Percentiles rank a stretch among this genome's conserved stretches.
These are phyloP conservation scores for Fusarium agapanthi DNA, from an alignment of 2,329 filamentous ascomycete species.

Conservation along the genomic window DNA sequence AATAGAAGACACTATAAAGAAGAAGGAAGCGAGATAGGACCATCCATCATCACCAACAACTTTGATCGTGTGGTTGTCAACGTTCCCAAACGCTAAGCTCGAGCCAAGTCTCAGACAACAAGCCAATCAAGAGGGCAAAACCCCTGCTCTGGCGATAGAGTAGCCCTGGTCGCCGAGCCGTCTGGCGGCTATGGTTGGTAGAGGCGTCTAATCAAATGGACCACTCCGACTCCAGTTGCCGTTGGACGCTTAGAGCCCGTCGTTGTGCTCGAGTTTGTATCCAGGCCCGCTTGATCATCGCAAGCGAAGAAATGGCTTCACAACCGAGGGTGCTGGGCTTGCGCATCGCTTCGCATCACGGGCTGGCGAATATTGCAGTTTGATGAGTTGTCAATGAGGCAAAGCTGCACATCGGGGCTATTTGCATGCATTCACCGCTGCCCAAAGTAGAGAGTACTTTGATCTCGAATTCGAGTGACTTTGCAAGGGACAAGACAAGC, in stretches of 20 bases:
- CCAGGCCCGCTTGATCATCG: constrained; percentile 22
- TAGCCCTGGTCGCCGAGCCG: constrained; percentile 41
- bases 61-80: constrained; percentile 43
- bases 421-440: constrained; percentile 37
- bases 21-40: constrained; percentile 10
- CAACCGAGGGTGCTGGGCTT: constrained; percentile 20
- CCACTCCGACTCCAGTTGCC: constrained; percentile 23
- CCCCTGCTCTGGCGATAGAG: constrained; percentile 43
- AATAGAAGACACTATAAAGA: constrained; percentile 2
- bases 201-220: constrained; percentile 40
- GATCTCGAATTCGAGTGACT: constrained; percentile 41
- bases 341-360: constrained; percentile 16
- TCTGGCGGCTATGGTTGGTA: constrained; percentile 49
- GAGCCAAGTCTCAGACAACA: constrained; percentile 38
- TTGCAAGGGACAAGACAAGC: constrained; percentile 35
- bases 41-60: constrained; percentile 24
- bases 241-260: constrained; percentile 20
- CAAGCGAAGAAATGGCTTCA: constrained; percentile 24
- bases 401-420: constrained; percentile 29
- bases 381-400: constrained; percentile 44
- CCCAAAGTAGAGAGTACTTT: constrained; percentile 44
- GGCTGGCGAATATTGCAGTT: constrained; percentile 33
- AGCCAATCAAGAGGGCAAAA: constrained; percentile 47
- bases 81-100: constrained; percentile 45
- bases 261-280: neutral